A percentile compares a stretch with the other conserved stretches of the same genome.
Conservation (phyloP, 805 yeast species). For the Metschnikowia corniflorae region DNA sequence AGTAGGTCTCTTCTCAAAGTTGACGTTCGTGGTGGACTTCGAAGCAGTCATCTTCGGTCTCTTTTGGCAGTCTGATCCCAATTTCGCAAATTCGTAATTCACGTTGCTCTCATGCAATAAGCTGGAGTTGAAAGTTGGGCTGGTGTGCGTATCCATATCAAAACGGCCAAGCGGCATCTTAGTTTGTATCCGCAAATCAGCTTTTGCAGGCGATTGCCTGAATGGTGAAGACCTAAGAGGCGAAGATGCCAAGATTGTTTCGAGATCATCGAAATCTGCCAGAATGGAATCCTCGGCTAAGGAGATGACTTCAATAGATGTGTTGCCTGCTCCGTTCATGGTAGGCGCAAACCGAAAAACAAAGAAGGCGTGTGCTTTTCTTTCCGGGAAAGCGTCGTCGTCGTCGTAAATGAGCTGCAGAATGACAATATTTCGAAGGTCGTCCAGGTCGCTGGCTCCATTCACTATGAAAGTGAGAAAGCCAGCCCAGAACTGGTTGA, state of each 20-base stretch:
- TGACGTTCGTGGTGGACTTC: conserved; percentile 7
- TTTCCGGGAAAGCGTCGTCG: conserved; percentile 15
- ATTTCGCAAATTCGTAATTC: conserved; percentile 4
- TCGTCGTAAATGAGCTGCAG: conserved; percentile 32
- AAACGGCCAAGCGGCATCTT: conserved; percentile 1
- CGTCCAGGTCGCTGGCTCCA: conserved; percentile 23
- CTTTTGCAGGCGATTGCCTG: conserved; percentile 21
- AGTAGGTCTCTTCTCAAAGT: conserved; percentile 5
- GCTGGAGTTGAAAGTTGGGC: conserved; percentile 34
- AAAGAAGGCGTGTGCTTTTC: conserved; percentile 9
- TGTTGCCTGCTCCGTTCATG: conserved; percentile 1
- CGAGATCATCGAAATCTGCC: conserved; percentile 26
- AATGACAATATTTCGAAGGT: conserved; percentile 22
- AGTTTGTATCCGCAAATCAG: conserved; percentile 17
- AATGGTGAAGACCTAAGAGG: conserved; percentile 36
- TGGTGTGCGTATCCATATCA: conserved; percentile 29
- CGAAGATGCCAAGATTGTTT: conserved; percentile 40
- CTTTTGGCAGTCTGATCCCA: background rate
- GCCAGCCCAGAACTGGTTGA: conserved; percentile 38
- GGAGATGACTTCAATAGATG: conserved; percentile 6
- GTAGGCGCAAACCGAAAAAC: conserved; percentile 12
- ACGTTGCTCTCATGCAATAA: conserved; percentile 10
- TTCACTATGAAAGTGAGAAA: conserved; percentile 32
- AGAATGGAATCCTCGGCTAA: conserved; percentile 4
- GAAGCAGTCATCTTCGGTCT: conserved; percentile 5